A percentile compares a stretch with the other conserved stretches of the same genome.
phyloP scores from a whole-genome alignment of 768 basidiomycete genomes.

The Hypholoma fasciculare region DNA sequence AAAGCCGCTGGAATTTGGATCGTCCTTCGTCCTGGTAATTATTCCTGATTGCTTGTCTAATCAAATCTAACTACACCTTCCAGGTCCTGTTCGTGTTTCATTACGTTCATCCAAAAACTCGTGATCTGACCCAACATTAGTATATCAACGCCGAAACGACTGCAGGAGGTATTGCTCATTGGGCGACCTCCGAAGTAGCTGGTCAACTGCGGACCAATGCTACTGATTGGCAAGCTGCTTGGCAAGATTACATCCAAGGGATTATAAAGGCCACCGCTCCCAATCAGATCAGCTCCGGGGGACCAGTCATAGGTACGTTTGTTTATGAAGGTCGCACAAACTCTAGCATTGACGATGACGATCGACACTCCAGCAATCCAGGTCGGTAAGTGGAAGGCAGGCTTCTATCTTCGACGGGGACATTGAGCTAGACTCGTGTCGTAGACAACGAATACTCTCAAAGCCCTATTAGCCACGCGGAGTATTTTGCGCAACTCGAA shows the following conservation, averaged over 20 bases:
- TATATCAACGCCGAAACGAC: slow-evolving; percentile 84
- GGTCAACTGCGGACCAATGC: slow-evolving; percentile 74
- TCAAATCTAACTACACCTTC: neutral
- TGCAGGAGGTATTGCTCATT: slow-evolving; percentile 70
- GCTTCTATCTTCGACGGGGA: neutral
- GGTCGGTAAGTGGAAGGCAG: slow-evolving; percentile 20
- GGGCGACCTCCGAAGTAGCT: slow-evolving; percentile 69
- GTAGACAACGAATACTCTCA: slow-evolving; percentile 79
- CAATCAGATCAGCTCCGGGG: slow-evolving; percentile 70
- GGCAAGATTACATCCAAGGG: slow-evolving; percentile 70
- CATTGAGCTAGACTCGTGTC: neutral
- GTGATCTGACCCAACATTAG: slow-evolving; percentile 18
- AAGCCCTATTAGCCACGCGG: slow-evolving; percentile 37
- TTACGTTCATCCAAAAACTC: neutral
- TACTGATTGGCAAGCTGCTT: slow-evolving; percentile 67
- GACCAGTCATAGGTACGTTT: slow-evolving; percentile 68
- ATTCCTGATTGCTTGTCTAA: neutral
- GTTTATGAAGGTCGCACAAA: neutral
- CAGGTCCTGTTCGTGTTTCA: slow-evolving; percentile 38
- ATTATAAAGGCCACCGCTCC: slow-evolving; percentile 60
- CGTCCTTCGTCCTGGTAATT: slow-evolving; percentile 70
- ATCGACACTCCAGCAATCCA: slow-evolving; percentile 24
- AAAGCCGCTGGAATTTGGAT: slow-evolving; percentile 75
- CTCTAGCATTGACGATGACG: neutral
- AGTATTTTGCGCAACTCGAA: slow-evolving; percentile 68